phyloP scores from a whole-genome alignment of 1,284 basidiomycete species.

The Cutaneotrichosporon mucoides region DNA sequence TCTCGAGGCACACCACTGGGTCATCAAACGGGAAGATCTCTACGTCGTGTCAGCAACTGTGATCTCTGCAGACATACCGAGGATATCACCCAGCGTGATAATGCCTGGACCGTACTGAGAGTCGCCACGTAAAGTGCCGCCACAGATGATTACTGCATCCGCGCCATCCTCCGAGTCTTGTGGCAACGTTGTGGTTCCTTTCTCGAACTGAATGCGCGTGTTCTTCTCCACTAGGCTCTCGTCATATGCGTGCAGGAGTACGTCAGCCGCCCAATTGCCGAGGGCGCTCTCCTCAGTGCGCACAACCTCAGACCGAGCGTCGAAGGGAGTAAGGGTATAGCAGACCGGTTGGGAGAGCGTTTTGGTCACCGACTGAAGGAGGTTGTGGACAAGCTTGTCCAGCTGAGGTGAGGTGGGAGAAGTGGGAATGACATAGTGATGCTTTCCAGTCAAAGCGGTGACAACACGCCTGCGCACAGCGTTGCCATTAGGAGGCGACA shows the following conservation, averaged over 20 bases:
- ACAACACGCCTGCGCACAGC: conserved; percentile 67
- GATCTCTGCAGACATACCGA: conserved; percentile 15
- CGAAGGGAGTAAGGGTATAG: conserved; percentile 62
- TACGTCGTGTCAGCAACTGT: conserved; percentile 5
- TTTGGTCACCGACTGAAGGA: conserved; percentile 67
- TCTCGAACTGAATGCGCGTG: conserved; percentile 19
- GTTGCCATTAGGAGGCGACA: conserved; percentile 57
- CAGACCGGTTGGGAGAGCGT: conserved; percentile 71
- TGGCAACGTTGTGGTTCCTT: conserved; percentile 1
- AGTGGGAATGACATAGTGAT: conserved; percentile 60
- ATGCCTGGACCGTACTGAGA: conserved; percentile 74
- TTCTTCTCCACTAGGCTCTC: conserved; percentile 56
- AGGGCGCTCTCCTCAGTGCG: conserved; percentile 65
- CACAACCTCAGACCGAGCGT: conserved; percentile 70
- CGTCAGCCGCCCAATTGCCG: conserved; percentile 87
- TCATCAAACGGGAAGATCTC: conserved; percentile 90
- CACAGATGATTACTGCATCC: conserved; percentile 75
- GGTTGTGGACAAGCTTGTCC: conserved; percentile 59
- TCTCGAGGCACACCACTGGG: conserved; percentile 69
- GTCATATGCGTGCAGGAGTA: conserved; percentile 79
- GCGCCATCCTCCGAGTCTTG: conserved; percentile 45
- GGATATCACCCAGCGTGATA: conserved; percentile 69
- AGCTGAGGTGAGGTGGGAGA: conserved; percentile 61
- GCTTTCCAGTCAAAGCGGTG: conserved; percentile 61
- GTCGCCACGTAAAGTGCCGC: conserved; percentile 84